Conservation (phyloP, 2,329 filamentous ascomycete species). For the Pseudogymnoascus sp. region DNA sequence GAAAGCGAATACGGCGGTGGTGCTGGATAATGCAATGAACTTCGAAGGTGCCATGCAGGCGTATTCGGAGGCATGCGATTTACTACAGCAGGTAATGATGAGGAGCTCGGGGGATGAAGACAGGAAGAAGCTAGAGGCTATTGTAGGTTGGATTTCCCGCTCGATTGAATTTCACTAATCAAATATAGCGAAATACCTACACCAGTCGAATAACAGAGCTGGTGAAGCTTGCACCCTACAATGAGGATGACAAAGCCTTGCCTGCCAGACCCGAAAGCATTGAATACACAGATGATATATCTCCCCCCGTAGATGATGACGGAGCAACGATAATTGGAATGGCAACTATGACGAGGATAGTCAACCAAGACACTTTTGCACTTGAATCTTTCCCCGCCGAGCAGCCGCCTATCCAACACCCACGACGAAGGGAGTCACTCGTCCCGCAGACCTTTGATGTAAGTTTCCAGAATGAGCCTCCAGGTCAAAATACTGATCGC, state of each 20-base stretch:
- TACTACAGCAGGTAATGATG: slow-evolving; percentile 80
- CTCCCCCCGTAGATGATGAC: slow-evolving; percentile 32
- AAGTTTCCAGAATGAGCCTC: slow-evolving; percentile 15
- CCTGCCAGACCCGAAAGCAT: slow-evolving; percentile 62
- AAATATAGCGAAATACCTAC: slow-evolving; percentile 70
- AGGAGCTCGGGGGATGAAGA: slow-evolving; percentile 82
- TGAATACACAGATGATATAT: slow-evolving; percentile 37
- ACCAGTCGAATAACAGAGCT: slow-evolving; percentile 83
- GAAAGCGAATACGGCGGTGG: slow-evolving; percentile 91
- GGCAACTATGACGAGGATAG: slow-evolving; percentile 43
- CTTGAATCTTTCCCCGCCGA: slow-evolving; percentile 19
- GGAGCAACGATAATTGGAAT: slow-evolving; percentile 43
- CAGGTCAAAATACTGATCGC: slow-evolving; percentile 19
- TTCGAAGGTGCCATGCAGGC: slow-evolving; percentile 85
- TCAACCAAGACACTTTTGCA: slow-evolving; percentile 31
- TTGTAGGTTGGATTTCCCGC: slow-evolving; percentile 53
- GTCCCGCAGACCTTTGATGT: slow-evolving; percentile 24
- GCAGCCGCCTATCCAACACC: slow-evolving; percentile 22
- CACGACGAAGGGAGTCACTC: slow-evolving; percentile 28
- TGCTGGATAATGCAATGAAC: slow-evolving; percentile 93
- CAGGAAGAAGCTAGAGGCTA: slow-evolving; percentile 81
- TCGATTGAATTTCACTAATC: slow-evolving; percentile 16
- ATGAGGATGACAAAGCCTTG: slow-evolving; percentile 62
- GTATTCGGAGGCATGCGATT: slow-evolving; percentile 81
- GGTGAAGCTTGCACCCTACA: slow-evolving; percentile 52